Evolutionary conservation across 331 rosid species (phyloP).

Genomic region (Malus hybrid): DNA sequence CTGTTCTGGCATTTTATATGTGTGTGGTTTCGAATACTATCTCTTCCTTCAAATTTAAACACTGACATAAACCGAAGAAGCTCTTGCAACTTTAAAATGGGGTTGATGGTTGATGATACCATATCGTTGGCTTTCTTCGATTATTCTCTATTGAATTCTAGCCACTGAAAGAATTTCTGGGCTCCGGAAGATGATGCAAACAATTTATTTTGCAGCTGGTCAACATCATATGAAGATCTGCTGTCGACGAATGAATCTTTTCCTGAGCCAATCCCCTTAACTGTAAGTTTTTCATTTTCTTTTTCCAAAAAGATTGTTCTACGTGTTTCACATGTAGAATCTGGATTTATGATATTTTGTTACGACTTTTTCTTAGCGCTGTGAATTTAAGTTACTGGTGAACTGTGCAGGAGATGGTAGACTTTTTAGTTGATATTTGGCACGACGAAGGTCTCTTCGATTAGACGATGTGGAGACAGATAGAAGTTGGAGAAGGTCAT

Average conservation of each 20-base stretch:
- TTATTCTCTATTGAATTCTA: background rate
- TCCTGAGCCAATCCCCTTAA: slow-evolving; percentile 70
- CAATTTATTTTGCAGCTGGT: slow-evolving; percentile 67
- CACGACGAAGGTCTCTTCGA: slow-evolving; percentile 72
- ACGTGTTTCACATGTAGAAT: background rate
- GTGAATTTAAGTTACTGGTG: slow-evolving; percentile 15
- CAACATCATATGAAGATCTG: slow-evolving; percentile 78
- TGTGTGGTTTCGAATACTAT: background rate
- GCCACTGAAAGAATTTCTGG: background rate
- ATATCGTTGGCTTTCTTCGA: background rate
- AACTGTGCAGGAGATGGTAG: slow-evolving; percentile 91
- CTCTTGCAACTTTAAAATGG: background rate
- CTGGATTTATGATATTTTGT: background rate
- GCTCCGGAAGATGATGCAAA: background rate
- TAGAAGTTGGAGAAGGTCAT: background rate
- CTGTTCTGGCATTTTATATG: background rate
- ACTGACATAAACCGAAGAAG: background rate
- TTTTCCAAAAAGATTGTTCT: background rate
- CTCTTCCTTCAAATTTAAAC: background rate
- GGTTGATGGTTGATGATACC: background rate
- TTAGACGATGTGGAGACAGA: slow-evolving; percentile 20
- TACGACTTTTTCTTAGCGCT: background rate
- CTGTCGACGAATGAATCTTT: slow-evolving; percentile 67
- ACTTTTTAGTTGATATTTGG: slow-evolving; percentile 94
- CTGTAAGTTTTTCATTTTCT: slow-evolving; percentile 35